Percentiles rank a stretch among this genome's conserved stretches.
Conservation (phyloP, 306 rosid genomes). For the Quercus parvula region DNA sequence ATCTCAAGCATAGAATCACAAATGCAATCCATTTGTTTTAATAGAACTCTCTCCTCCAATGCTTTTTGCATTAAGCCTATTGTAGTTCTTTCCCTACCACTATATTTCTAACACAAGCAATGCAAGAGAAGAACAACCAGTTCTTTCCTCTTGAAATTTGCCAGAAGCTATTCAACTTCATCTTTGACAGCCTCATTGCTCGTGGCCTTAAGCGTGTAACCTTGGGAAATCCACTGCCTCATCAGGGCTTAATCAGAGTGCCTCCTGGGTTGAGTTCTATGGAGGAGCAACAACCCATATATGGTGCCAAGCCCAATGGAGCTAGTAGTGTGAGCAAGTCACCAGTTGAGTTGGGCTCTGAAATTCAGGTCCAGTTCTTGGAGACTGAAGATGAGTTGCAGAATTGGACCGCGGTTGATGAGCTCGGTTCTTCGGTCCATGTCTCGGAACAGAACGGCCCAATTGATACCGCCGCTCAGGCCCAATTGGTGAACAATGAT, state of each 20-base stretch:
- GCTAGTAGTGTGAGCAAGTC: background rate
- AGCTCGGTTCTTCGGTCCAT: background rate
- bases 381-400: background rate
- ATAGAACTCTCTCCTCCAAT: background rate
- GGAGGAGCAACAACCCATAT: constrained; percentile 7
- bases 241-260: background rate
- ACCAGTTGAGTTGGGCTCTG: background rate
- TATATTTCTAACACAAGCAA: background rate
- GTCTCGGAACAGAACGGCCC: background rate
- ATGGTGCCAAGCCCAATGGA: background rate
- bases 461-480: background rate
- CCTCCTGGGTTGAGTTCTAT: background rate
- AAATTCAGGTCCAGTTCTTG: constrained; percentile 15
- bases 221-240: constrained; percentile 2
- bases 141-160: constrained; percentile 17
- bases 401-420: constrained; percentile 2
- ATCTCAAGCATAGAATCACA: constrained; percentile 36
- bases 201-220: constrained; percentile 6
- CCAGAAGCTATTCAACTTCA: constrained; percentile 23
- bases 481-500: background rate
- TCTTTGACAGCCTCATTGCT: constrained; percentile 18
- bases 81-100: background rate
- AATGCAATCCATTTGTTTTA: background rate
- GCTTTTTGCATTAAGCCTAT: background rate
- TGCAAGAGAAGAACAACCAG: constrained; percentile 13